phyloP scores from a whole-genome alignment of 768 basidiomycete genomes.

The Trametes gibbosa region DNA sequence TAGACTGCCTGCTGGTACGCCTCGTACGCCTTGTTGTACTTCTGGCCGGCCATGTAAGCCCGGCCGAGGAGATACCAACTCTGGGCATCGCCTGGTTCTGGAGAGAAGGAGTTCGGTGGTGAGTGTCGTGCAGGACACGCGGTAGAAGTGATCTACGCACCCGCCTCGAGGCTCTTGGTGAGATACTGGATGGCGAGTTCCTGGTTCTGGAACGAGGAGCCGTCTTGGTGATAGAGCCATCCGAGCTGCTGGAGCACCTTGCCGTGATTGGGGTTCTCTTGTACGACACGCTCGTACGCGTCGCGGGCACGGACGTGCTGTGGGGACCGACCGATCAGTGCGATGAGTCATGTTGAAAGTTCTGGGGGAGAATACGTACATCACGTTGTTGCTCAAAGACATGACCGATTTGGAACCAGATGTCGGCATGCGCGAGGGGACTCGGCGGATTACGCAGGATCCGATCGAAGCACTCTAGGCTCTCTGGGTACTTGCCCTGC shows the following conservation, averaged over 20 bases:
- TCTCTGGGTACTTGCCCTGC: slow-evolving; percentile 89
- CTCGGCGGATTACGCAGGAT: slow-evolving; percentile 94
- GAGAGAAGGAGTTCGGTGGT: neutral
- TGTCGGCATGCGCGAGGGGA: slow-evolving; percentile 94
- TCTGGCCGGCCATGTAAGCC: slow-evolving; percentile 97
- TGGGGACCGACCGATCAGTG: slow-evolving; percentile 16
- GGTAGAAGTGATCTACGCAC: slow-evolving; percentile 43
- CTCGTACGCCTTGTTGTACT: slow-evolving; percentile 99
- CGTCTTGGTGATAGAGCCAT: slow-evolving; percentile 96
- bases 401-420: slow-evolving; percentile 99
- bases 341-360: neutral
- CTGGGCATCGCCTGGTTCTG: slow-evolving; percentile 93
- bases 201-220: slow-evolving; percentile 93
- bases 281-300: slow-evolving; percentile 93
- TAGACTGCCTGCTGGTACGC: slow-evolving; percentile 99
- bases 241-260: slow-evolving; percentile 98
- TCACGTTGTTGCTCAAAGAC: slow-evolving; percentile 98
- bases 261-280: slow-evolving; percentile 90
- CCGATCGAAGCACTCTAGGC: slow-evolving; percentile 90
- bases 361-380: slow-evolving; percentile 49
- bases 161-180: slow-evolving; percentile 93
- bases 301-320: slow-evolving; percentile 90
- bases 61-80: slow-evolving; percentile 99
- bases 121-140: neutral
- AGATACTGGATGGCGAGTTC: slow-evolving; percentile 92